Percentiles rank a stretch among this genome's conserved stretches.
phyloP scores from a whole-genome alignment of 345 rosid genomes.

The Litchi chinensis region DNA sequence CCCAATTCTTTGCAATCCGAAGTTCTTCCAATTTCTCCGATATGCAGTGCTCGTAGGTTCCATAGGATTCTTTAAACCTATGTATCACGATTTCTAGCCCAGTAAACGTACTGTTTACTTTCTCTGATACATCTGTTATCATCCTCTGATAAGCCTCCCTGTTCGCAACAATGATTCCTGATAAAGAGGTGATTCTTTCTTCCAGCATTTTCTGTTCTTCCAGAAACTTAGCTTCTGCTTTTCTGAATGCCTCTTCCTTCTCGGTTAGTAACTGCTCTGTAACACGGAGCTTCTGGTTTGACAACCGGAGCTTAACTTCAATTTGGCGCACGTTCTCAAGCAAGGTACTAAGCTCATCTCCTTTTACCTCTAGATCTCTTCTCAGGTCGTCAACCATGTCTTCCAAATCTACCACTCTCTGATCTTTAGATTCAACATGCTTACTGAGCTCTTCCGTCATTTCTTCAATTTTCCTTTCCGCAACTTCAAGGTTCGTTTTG shows the following conservation, averaged over 20 bases:
- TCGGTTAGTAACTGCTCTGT: constrained; percentile 78
- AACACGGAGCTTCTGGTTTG: constrained; percentile 92
- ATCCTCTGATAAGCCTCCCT: constrained; percentile 45
- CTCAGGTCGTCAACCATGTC: constrained; percentile 62
- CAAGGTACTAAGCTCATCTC: constrained; percentile 63
- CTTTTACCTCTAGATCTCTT: constrained; percentile 72
- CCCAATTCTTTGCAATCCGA: constrained; percentile 46
- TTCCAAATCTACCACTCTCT: constrained; percentile 49
- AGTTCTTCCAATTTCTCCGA: constrained; percentile 45
- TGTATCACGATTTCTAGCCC: constrained; percentile 44
- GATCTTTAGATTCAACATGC: constrained; percentile 43
- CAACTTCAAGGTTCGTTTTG: constrained; percentile 31
- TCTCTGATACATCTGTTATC: constrained; percentile 49
- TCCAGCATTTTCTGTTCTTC: constrained; percentile 66
- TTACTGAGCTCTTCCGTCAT: constrained; percentile 32
- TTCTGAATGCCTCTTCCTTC: constrained; percentile 67
- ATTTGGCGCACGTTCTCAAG: constrained; percentile 57
- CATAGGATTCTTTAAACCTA: constrained; percentile 43
- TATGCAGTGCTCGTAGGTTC: constrained; percentile 41
- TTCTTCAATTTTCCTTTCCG: constrained; percentile 55
- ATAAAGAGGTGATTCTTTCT: constrained; percentile 45
- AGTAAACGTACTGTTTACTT: constrained; percentile 34
- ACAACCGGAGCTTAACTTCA: constrained; percentile 83
- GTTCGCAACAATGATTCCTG: constrained; percentile 36
- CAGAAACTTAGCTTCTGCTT: constrained; percentile 60